Conservation (phyloP, 2,329 filamentous ascomycete genomes). For the Tolypocladium nubicola region DNA sequence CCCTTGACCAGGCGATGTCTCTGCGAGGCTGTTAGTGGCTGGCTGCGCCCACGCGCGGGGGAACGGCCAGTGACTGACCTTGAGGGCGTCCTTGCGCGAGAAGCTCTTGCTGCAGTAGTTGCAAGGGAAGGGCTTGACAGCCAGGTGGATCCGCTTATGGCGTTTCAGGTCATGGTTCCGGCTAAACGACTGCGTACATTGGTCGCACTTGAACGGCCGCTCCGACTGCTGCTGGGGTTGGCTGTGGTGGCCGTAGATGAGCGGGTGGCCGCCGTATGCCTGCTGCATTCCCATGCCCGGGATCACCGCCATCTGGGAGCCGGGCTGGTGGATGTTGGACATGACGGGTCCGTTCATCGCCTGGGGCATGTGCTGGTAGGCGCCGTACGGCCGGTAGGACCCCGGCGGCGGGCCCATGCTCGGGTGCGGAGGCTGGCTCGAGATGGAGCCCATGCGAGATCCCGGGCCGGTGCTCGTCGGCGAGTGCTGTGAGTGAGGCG, state of each 20-base stretch:
- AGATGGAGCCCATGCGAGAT: constrained; percentile 23
- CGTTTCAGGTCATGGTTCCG: constrained; percentile 93
- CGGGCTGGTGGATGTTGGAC: constrained; percentile 68
- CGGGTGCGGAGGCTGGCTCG: constrained; percentile 10
- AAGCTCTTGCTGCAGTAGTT: constrained; percentile 91
- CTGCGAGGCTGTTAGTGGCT: constrained; percentile 25
- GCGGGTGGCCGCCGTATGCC: constrained; percentile 46
- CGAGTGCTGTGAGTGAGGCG: constrained; percentile 32
- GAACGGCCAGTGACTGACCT: constrained; percentile 67
- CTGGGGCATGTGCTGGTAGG: constrained; percentile 39
- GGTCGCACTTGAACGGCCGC: constrained; percentile 87
- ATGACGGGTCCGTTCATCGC: constrained; percentile 59
- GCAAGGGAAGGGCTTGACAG: constrained; percentile 93
- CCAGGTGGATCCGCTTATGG: constrained; percentile 89
- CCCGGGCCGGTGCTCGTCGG: constrained; percentile 30
- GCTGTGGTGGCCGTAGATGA: constrained; percentile 48
- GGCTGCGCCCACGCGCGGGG: neutral
- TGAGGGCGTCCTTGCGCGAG: constrained; percentile 89
- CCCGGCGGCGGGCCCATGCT: constrained; percentile 36
- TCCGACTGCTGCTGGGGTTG: constrained; percentile 51
- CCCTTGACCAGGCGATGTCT: constrained; percentile 55
- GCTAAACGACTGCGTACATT: constrained; percentile 89
- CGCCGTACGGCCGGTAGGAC: constrained; percentile 35
- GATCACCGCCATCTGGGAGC: constrained; percentile 61
- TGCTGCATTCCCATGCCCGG: constrained; percentile 44